These are phyloP conservation scores for Trichomonas vaginalis DNA, from an alignment of 208 protist genomes.

Conservation along the genomic window DNA sequence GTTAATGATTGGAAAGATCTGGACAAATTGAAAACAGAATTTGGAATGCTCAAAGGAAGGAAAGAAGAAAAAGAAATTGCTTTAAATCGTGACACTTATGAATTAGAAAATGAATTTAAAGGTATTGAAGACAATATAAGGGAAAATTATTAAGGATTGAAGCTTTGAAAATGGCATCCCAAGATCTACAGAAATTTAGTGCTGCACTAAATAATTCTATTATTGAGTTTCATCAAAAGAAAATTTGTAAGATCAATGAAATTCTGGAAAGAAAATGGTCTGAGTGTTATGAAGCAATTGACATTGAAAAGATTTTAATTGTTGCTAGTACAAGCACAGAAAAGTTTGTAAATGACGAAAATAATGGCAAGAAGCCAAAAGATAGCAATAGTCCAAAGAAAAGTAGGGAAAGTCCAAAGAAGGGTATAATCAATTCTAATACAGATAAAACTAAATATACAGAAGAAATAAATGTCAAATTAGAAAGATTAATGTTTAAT, in stretches of 20 bases:
- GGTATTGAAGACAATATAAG: not conserved
- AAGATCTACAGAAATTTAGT: not conserved
- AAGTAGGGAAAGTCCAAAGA: no score
- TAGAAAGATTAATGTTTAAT: slow-evolving; percentile 22
- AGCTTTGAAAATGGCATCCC: not conserved
- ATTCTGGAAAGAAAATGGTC: not conserved
- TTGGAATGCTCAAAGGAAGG: no score
- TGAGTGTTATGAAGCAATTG: not conserved
- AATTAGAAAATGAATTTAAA: not conserved
- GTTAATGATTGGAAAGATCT: no score
- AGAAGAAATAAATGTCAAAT: not conserved
- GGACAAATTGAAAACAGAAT: no score
- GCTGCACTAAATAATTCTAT: not conserved
- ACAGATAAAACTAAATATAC: not conserved
- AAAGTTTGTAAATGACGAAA: not conserved
- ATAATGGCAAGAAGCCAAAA: no score
- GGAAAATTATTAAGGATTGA: not conserved
- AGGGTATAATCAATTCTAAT: no score
- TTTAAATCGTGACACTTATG: no score
- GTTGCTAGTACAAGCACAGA: no score
- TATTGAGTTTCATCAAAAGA: not conserved
- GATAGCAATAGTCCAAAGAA: no score
- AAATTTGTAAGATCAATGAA: not conserved
- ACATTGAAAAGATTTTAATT: not conserved
- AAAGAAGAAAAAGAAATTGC: not conserved